These are phyloP conservation scores for Talaromyces adpressus DNA, from an alignment of 495 filamentous ascomycete species.

Conservation along the genomic window DNA sequence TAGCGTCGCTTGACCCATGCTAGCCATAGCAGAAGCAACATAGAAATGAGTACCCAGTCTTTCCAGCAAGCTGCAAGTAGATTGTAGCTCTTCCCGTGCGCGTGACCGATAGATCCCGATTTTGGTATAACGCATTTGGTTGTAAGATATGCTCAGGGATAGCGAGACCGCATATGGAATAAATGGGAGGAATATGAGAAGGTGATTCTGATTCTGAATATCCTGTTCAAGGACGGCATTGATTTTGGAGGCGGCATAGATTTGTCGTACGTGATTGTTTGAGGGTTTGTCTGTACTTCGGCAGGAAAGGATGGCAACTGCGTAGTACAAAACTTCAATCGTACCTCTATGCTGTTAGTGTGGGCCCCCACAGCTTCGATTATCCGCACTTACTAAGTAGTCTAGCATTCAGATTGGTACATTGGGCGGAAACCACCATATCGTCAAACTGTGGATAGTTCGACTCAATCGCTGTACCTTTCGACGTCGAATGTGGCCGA, in stretches of 20 bases:
- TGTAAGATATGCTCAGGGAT: conserved; percentile 62
- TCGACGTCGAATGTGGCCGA: not conserved
- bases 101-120: not conserved
- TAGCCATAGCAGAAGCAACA: not conserved
- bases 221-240: conserved; percentile 52
- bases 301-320: conserved; percentile 56
- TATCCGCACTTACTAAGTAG: not conserved
- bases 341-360: not conserved
- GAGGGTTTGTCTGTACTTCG: conserved; percentile 32
- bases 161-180: conserved; percentile 62
- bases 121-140: conserved; percentile 14
- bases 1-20: not conserved
- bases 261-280: conserved; percentile 53
- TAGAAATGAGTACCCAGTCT: not conserved
- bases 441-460: conserved; percentile 6
- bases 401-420: not conserved
- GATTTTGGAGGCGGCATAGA: conserved; percentile 57
- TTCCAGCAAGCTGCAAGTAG: not conserved
- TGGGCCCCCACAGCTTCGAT: not conserved
- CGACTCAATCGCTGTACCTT: not conserved
- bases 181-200: conserved; percentile 54
- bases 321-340: conserved; percentile 44
- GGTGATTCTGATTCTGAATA: conserved; percentile 28
- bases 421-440: not conserved
- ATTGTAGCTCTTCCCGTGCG: not conserved